A percentile compares a stretch with the other conserved stretches of the same genome.
Conservation (phyloP, 1,284 basidiomycete species). For the Xerocomus amazonicus region DNA sequence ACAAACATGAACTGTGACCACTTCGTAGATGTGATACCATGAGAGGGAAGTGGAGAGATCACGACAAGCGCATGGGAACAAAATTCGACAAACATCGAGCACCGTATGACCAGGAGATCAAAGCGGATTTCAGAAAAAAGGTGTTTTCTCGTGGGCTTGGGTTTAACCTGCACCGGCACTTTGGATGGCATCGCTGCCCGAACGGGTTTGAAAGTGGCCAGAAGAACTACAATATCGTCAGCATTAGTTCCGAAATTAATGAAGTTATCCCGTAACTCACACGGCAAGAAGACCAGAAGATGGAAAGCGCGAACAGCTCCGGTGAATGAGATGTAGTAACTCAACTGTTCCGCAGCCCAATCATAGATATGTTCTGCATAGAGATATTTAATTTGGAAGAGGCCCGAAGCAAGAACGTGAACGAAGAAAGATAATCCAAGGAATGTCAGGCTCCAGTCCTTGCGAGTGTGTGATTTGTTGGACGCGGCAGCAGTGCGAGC, state of each 20-base stretch:
- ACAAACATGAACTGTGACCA: constrained; percentile 53
- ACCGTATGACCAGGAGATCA: constrained; percentile 58
- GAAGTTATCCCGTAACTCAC: constrained; percentile 34
- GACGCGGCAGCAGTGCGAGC: constrained; percentile 17
- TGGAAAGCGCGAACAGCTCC: constrained; percentile 49
- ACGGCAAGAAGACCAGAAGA: constrained; percentile 54
- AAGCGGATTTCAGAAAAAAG: constrained; percentile 65
- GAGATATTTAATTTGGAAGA: constrained; percentile 59
- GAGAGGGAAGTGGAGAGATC: constrained; percentile 44
- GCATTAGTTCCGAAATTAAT: not conserved
- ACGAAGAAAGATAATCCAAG: constrained; percentile 47
- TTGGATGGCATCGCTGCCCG: constrained; percentile 22
- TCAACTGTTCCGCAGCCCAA: constrained; percentile 59
- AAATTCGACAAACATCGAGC: constrained; percentile 63
- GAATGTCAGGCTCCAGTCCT: constrained; percentile 58
- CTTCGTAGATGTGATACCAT: constrained; percentile 8
- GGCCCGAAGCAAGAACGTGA: constrained; percentile 47
- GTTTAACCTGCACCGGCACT: constrained; percentile 30
- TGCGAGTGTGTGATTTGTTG: constrained; percentile 24
- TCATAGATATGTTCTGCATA: constrained; percentile 54
- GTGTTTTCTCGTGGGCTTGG: constrained; percentile 46
- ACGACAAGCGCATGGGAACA: constrained; percentile 59
- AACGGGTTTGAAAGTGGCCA: constrained; percentile 46
- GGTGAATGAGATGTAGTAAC: constrained; percentile 60
- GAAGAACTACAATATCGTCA: constrained; percentile 37